Evolutionary conservation across 1,284 basidiomycete genomes (phyloP).

Genomic region (Cutaneotrichosporon cutaneum): DNA sequence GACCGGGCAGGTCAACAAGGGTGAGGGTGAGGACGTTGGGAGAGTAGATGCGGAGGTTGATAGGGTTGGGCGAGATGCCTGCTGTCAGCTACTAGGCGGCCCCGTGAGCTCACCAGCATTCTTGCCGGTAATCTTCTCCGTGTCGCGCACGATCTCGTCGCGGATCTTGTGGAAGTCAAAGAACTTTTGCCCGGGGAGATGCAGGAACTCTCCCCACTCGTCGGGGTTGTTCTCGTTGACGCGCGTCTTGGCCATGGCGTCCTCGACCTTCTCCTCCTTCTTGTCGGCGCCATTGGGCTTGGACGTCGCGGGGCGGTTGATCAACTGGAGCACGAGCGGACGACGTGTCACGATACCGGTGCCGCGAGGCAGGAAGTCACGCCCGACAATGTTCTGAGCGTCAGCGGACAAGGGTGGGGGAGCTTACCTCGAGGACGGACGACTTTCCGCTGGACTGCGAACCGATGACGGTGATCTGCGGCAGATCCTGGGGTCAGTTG

Average conservation of each 20-base stretch:
- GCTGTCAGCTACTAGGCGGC: not conserved
- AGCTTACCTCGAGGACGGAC: constrained; percentile 56
- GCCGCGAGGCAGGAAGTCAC: constrained; percentile 87
- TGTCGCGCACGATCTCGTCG: constrained; percentile 93
- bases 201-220: constrained; percentile 98
- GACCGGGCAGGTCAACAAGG: constrained; percentile 90
- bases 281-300: constrained; percentile 57
- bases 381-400: constrained; percentile 86
- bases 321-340: constrained; percentile 90
- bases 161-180: constrained; percentile 96
- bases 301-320: constrained; percentile 67
- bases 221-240: constrained; percentile 72
- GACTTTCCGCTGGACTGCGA: constrained; percentile 59
- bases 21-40: constrained; percentile 96
- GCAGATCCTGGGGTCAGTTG: constrained; percentile 53
- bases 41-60: constrained; percentile 95
- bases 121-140: constrained; percentile 95
- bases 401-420: not conserved
- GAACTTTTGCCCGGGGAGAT: constrained; percentile 94
- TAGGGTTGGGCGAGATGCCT: constrained; percentile 91
- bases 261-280: constrained; percentile 34
- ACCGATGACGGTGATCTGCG: constrained; percentile 60
- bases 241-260: constrained; percentile 37
- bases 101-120: constrained; percentile 64
- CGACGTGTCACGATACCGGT: constrained; percentile 74